Evolutionary conservation across 2,329 filamentous ascomycete species (phyloP).

Genomic region (Ophiostoma sp.): DNA sequence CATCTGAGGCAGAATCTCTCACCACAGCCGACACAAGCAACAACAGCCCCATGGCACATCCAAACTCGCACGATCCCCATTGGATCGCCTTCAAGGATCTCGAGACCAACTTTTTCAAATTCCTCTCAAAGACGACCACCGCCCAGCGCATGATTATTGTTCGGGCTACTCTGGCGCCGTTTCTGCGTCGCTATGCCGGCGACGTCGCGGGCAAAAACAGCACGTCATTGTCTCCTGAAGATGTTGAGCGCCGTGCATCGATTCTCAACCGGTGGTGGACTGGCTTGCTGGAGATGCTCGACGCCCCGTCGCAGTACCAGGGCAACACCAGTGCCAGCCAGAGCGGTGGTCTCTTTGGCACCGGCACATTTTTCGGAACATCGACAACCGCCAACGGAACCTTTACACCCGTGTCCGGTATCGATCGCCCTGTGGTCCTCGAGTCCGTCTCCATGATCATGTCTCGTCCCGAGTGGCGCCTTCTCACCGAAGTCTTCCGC

Average conservation of each 20-base stretch:
- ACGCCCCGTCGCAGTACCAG: conserved; percentile 42
- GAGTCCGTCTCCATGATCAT: conserved; percentile 77
- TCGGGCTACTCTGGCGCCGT: conserved; percentile 66
- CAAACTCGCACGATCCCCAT: conserved; percentile 45
- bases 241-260: conserved; percentile 71
- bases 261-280: conserved; percentile 92
- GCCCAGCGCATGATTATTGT: conserved; percentile 71
- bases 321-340: conserved; percentile 20
- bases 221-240: conserved; percentile 60
- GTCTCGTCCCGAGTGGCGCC: conserved; percentile 82
- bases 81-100: conserved; percentile 53
- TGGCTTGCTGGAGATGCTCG: conserved; percentile 72
- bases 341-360: conserved; percentile 23
- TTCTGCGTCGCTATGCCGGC: conserved; percentile 63
- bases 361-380: conserved; percentile 25
- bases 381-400: conserved; percentile 41
- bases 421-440: conserved; percentile 75
- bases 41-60: conserved; percentile 38
- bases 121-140: conserved; percentile 63
- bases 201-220: conserved; percentile 61
- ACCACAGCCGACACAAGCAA: conserved; percentile 44
- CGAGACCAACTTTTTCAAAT: conserved; percentile 48
- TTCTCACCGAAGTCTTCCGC: conserved; percentile 62
- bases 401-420: conserved; percentile 68
- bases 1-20: conserved; percentile 33